phyloP scores from a whole-genome alignment of 495 filamentous ascomycete species.

The Penicillium cosmopolitanum region DNA sequence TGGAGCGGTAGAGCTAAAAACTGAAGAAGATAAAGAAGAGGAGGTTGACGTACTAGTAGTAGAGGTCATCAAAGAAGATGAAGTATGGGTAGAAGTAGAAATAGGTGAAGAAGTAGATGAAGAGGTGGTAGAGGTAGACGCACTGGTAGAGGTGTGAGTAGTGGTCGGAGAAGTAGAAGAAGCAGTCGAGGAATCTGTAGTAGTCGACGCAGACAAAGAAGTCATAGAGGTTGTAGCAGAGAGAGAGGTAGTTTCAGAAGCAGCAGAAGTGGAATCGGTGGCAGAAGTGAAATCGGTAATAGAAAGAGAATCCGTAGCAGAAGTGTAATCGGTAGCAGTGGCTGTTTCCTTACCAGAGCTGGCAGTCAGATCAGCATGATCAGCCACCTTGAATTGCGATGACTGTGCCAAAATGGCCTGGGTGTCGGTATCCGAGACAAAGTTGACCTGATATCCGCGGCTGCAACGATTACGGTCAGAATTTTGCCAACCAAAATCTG shows the following conservation, averaged over 20 bases:
- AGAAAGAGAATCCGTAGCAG: slow-evolving; percentile 11
- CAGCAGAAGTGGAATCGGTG: slow-evolving; percentile 14
- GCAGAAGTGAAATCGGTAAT: slow-evolving; percentile 21
- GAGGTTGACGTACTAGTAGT: slow-evolving; percentile 24
- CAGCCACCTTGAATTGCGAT: slow-evolving; percentile 37
- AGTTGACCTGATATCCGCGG: slow-evolving; percentile 41
- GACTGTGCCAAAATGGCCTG: slow-evolving; percentile 41
- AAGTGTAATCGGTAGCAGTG: slow-evolving; percentile 29
- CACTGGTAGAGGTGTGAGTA: slow-evolving; percentile 33
- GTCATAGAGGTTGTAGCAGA: slow-evolving; percentile 21
- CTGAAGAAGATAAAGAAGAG: slow-evolving; percentile 9
- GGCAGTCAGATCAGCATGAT: slow-evolving; percentile 19
- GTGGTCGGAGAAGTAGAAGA: slow-evolving; percentile 27
- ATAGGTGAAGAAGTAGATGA: slow-evolving; percentile 26
- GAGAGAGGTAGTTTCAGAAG: slow-evolving; percentile 16
- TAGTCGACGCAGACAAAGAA: slow-evolving; percentile 23
- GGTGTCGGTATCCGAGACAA: slow-evolving; percentile 26
- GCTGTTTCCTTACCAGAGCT: slow-evolving; percentile 40
- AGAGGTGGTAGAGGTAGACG: slow-evolving; percentile 29
- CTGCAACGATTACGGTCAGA: slow-evolving; percentile 12
- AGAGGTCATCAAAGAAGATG: slow-evolving; percentile 26
- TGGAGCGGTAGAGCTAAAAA: slow-evolving; percentile 6
- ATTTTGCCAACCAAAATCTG: background rate
- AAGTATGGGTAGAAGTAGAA: slow-evolving; percentile 28
- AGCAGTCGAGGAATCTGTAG: slow-evolving; percentile 25